Base-by-base conservation (phyloP, 257 asterid species). In the Solanum lycopersicoides region DNA sequence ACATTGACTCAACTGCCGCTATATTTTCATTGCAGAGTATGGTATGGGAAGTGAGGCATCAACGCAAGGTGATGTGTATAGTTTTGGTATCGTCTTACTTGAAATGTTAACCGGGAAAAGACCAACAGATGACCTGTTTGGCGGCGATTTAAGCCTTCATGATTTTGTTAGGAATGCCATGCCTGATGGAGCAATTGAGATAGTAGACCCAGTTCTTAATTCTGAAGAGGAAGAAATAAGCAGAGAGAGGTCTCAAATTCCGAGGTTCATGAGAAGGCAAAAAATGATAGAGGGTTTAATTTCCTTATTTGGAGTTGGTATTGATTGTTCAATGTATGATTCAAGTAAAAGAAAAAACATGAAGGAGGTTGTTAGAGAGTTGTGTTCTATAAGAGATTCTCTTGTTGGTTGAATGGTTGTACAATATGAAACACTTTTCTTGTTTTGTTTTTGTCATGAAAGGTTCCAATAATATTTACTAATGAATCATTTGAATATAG, bases 41-140 rank as follows among this genome's bases (percentile, higher is more conserved):
- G 47, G 47, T 11, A 44, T 44, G 47, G 47, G 47, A 44, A 42
- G 47, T 14, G 47, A 44, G 47, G 47, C 47, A 44, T 44, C 47
- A 44, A 44, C 14, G 47, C 47, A 44, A 11, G 47, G 47, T 44
- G 47, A 44, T 44, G 47, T 44, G 47, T 44, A 44, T 44, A 44
- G 47, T 44, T 44, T 44, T 42, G 91, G 92, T 12, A 89, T 89
- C 45, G 45, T 88, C 15, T 16, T 91, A 16, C 47, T 89, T 34
- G 93, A 91, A 77, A 89, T 91, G 71, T 88, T 91, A 28, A 87
- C 86, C 0, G 82, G 66, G 8, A 85, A 7, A 82, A 87, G 88
- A 23, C 91, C 91, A 14, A 89, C 91, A 0, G 32, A 87, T 50
- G 88, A 85, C 9, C 83, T 65, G 23, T 66, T 86, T 56, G 37